Conservation (phyloP, 1,284 basidiomycete genomes). For the Ganoderma leucocontextum region DNA sequence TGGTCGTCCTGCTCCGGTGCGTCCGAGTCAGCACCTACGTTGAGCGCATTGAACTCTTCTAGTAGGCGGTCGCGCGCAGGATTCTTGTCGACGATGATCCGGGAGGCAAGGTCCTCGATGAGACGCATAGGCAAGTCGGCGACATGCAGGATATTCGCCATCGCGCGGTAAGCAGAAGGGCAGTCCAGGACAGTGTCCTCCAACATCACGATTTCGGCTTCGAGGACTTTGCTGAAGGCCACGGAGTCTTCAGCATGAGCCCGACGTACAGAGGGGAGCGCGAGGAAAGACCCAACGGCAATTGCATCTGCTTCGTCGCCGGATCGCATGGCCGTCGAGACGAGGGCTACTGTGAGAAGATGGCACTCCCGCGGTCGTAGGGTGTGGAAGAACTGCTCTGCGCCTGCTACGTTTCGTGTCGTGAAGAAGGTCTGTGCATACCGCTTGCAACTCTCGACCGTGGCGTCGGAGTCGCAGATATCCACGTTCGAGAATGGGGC, state of each 20-base stretch:
- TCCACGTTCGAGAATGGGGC: not conserved
- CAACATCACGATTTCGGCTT: slow-evolving; percentile 27
- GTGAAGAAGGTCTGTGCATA: slow-evolving; percentile 23
- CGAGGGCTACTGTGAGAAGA: slow-evolving; percentile 26
- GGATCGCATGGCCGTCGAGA: slow-evolving; percentile 27
- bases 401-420: slow-evolving; percentile 13
- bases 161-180: slow-evolving; percentile 33
- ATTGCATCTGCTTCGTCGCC: slow-evolving; percentile 30
- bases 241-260: slow-evolving; percentile 4
- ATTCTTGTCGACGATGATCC: slow-evolving; percentile 24
- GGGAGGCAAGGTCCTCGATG: slow-evolving; percentile 33
- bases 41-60: slow-evolving; percentile 25
- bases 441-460: slow-evolving; percentile 9
- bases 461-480: no score
- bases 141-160: slow-evolving; percentile 36
- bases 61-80: slow-evolving; percentile 29
- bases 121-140: slow-evolving; percentile 21
- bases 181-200: slow-evolving; percentile 38
- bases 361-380: slow-evolving; percentile 26
- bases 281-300: slow-evolving; percentile 34
- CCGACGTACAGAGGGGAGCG: slow-evolving; percentile 18
- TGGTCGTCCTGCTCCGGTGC: not conserved
- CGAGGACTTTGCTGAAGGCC: slow-evolving; percentile 25
- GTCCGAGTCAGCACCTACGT: not conserved
- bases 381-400: slow-evolving; percentile 23